phyloP scores from a whole-genome alignment of 2,329 filamentous ascomycete genomes.

The Penicillium griseofulvum region DNA sequence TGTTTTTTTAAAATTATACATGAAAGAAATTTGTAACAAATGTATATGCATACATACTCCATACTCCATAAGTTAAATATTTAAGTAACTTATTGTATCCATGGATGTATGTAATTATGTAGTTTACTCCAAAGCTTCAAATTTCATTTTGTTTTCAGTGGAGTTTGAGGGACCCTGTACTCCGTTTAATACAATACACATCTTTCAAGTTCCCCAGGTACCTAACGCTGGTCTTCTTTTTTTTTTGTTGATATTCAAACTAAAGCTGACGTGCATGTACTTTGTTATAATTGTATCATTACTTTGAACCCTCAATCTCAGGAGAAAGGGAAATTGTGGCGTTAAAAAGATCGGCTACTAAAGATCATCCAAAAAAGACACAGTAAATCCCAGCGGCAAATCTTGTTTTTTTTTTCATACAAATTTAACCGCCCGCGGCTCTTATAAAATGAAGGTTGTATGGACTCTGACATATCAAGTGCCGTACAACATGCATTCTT shows the following conservation, averaged over 20 bases:
- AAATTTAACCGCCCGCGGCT: constrained; percentile 5
- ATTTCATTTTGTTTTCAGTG: neutral
- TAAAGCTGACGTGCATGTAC: neutral
- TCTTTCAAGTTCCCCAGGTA: neutral
- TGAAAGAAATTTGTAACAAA: neutral
- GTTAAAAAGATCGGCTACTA: constrained; percentile 6
- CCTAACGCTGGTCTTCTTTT: neutral
- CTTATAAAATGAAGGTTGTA: neutral
- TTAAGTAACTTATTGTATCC: no score
- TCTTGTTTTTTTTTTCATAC: neutral
- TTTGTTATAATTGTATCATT: no score
- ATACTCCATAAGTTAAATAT: no score
- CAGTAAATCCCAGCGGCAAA: neutral
- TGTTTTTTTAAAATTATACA: neutral
- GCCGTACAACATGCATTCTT: neutral
- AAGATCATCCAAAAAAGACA: constrained; percentile 4
- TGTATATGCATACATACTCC: neutral
- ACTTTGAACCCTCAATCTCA: neutral
- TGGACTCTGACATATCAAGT: neutral
- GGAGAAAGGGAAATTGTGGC: constrained; percentile 7
- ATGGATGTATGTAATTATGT: no score
- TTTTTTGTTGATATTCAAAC: constrained; percentile 2
- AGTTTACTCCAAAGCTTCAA: no score
- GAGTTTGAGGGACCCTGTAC: neutral
- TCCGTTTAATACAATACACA: neutral